A percentile compares a stretch with the other conserved stretches of the same genome.
phyloP scores from a whole-genome alignment of 192 early-diverging fungal species.

The Backusella liffmaniae region DNA sequence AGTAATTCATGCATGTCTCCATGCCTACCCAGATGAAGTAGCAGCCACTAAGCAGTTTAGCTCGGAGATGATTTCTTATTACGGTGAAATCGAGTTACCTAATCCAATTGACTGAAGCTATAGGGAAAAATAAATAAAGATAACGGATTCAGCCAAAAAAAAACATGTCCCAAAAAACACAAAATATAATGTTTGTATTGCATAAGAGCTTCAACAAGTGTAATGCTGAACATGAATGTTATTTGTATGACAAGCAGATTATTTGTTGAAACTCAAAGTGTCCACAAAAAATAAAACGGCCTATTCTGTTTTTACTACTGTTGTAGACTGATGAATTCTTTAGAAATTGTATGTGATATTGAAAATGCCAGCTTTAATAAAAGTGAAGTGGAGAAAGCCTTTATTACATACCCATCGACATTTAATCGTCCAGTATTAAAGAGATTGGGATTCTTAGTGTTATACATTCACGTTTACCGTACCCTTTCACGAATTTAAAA shows the following conservation, averaged over 20 bases:
- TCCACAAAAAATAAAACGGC: background rate
- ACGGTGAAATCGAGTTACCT: background rate
- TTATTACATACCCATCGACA: no score
- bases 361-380: background rate
- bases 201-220: background rate
- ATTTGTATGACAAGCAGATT: background rate
- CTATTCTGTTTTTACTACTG: background rate
- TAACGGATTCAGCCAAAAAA: background rate
- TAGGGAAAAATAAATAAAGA: background rate
- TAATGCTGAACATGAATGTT: background rate
- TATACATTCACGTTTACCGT: background rate
- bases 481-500: background rate
- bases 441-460: background rate
- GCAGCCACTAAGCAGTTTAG: background rate
- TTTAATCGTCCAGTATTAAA: background rate
- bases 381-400: no score
- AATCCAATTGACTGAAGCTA: background rate
- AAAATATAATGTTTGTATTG: background rate
- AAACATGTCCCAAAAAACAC: background rate
- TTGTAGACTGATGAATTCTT: no score
- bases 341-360: background rate
- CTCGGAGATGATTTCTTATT: slow-evolving; percentile 6
- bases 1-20: no score
- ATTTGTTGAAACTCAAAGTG: background rate
- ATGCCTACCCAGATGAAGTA: background rate